Conservation (phyloP, 1,139 yeast species). For the Scheffersomyces quercinus region DNA sequence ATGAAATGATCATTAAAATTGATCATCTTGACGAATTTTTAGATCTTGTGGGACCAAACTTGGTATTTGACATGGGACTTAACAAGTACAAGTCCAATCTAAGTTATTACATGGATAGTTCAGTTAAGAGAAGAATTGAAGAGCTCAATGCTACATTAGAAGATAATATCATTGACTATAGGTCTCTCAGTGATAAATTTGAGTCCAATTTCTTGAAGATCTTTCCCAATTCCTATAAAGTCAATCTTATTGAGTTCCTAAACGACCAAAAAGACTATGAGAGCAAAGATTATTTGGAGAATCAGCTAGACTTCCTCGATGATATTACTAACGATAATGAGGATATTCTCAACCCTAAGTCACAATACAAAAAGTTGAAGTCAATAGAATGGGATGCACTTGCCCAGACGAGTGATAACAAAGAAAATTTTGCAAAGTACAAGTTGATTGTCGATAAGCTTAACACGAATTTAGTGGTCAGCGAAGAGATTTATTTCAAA, state of each 20-base stretch:
- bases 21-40: constrained; percentile 36
- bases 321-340: constrained; percentile 34
- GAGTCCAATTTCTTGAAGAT: constrained; percentile 20
- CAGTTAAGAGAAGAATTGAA: not conserved
- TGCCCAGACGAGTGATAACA: constrained; percentile 16
- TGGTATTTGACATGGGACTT: constrained; percentile 41
- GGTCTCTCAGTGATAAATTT: constrained; percentile 11
- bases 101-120: constrained; percentile 7
- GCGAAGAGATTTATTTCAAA: constrained; percentile 22
- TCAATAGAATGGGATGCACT: constrained; percentile 41
- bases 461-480: not conserved
- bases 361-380: constrained; percentile 27
- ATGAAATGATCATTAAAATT: constrained; percentile 29
- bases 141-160: not conserved
- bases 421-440: constrained; percentile 24
- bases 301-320: constrained; percentile 40
- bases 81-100: constrained; percentile 16
- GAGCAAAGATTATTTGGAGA: constrained; percentile 26
- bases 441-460: constrained; percentile 19
- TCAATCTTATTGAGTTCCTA: constrained; percentile 34
- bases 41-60: constrained; percentile 32
- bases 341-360: constrained; percentile 28
- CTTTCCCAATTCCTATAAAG: constrained; percentile 38
- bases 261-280: constrained; percentile 20
- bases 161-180: constrained; percentile 6